Evolutionary conservation across 2,329 filamentous ascomycete genomes (phyloP).

Genomic region (Trichoderma sp.): DNA sequence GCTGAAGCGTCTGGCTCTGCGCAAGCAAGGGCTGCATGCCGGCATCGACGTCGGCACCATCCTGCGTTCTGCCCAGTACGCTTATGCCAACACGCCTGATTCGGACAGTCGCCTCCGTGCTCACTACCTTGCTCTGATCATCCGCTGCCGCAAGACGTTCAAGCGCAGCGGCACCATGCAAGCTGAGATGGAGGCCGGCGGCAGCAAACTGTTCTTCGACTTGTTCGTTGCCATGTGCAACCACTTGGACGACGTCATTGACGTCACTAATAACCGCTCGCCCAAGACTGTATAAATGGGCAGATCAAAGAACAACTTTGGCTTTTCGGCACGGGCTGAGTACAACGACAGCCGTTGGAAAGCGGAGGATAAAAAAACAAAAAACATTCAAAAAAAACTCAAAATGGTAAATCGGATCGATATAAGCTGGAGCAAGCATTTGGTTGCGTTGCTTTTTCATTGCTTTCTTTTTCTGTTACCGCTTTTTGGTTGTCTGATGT

Average conservation of each 20-base stretch:
- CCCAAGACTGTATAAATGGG: conserved; percentile 56
- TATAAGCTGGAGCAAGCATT: conserved; percentile 46
- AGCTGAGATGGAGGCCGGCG: conserved; percentile 95
- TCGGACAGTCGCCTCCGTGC: conserved; percentile 89
- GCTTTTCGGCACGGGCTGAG: conserved; percentile 28
- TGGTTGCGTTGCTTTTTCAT: conserved; percentile 33
- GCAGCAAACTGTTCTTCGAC: conserved; percentile 92
- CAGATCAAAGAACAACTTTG: conserved; percentile 14
- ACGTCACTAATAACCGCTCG: conserved; percentile 70
- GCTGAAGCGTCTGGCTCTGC: conserved; percentile 85
- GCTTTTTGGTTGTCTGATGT: conserved; percentile 51
- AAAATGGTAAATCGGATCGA: conserved; percentile 26
- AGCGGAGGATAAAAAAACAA: conserved; percentile 21
- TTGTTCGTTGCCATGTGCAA: conserved; percentile 98
- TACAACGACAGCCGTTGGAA: conserved; percentile 24
- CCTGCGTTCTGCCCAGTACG: conserved; percentile 88
- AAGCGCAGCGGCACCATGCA: conserved; percentile 99
- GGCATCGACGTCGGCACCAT: conserved; percentile 92
- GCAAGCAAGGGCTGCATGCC: conserved; percentile 91
- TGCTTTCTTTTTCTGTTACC: conserved; percentile 45
- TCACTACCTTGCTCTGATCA: conserved; percentile 96
- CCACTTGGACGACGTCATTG: conserved; percentile 94
- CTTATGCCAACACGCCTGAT: conserved; percentile 93
- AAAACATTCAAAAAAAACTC: conserved; percentile 19
- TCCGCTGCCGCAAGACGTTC: conserved; percentile 95